These are phyloP conservation scores for Phaeosphaeriaceae sp. DNA, from an alignment of 2,329 filamentous ascomycete species.

Conservation along the genomic window DNA sequence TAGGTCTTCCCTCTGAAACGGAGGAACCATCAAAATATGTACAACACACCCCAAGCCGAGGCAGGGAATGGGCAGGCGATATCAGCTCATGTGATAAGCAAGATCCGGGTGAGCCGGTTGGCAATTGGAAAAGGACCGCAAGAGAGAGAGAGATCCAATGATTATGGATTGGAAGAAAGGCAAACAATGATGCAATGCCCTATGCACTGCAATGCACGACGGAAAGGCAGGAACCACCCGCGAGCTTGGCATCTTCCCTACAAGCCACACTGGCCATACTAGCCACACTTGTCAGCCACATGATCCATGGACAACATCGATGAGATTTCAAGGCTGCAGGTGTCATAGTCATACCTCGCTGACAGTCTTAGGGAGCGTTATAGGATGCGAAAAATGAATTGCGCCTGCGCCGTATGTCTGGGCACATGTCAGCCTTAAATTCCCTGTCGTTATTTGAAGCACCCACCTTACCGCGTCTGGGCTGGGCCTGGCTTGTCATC, in stretches of 20 bases:
- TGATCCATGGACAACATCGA: too few relatives aligned
- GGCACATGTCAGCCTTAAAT: background rate
- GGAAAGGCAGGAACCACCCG: background rate
- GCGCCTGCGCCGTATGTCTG: too few relatives aligned
- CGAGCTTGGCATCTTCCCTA: background rate
- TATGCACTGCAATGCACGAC: background rate
- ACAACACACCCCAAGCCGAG: too few relatives aligned
- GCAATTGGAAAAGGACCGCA: slow-evolving; percentile 1
- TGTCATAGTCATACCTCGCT: too few relatives aligned
- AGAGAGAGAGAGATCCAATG: background rate
- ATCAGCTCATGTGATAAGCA: slow-evolving; percentile 10
- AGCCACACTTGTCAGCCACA: too few relatives aligned
- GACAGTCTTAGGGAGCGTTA: too few relatives aligned
- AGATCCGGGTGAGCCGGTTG: slow-evolving; percentile 14
- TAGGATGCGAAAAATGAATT: too few relatives aligned
- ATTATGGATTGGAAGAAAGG: background rate
- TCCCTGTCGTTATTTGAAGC: slow-evolving; percentile 5
- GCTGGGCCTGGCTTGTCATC: background rate
- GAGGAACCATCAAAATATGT: slow-evolving; percentile 12
- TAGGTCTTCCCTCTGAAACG: slow-evolving; percentile 6
- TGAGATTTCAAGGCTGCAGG: too few relatives aligned
- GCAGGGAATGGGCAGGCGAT: background rate
- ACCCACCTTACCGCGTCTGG: background rate
- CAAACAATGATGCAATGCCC: slow-evolving; percentile 3
- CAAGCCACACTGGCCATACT: background rate